Percentiles rank a stretch among this genome's conserved stretches.
These are phyloP conservation scores for Solanum virginianum DNA, from an alignment of 257 asterid genomes.

Conservation along the genomic window DNA sequence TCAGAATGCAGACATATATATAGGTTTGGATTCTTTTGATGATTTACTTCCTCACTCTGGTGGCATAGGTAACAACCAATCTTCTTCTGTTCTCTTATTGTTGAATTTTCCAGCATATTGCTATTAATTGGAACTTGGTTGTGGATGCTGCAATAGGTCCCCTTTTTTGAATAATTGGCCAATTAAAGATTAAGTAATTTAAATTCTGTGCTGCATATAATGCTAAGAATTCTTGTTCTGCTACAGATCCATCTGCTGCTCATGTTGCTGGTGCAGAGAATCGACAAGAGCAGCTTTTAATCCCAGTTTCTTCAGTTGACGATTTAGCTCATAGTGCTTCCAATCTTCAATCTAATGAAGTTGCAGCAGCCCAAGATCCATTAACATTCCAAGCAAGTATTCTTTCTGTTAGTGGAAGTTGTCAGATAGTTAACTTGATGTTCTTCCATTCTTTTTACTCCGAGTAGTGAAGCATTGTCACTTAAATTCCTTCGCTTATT, in stretches of 20 bases:
- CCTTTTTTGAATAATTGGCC: not conserved
- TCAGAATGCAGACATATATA: slow-evolving; percentile 38
- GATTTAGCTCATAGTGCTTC: slow-evolving; percentile 13
- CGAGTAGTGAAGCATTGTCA: not conserved
- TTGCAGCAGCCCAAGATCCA: slow-evolving; percentile 22
- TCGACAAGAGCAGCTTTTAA: slow-evolving; percentile 11
- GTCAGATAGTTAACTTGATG: not conserved
- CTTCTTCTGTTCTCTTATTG: not conserved
- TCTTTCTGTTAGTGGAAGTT: slow-evolving; percentile 18
- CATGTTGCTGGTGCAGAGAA: slow-evolving; percentile 8
- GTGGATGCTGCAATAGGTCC: not conserved
- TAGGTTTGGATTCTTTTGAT: slow-evolving; percentile 31
- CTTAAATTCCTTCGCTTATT: not conserved
- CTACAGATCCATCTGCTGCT: slow-evolving; percentile 20
- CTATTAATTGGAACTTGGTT: not conserved
- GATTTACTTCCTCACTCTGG: slow-evolving; percentile 25
- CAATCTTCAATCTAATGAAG: slow-evolving; percentile 15
- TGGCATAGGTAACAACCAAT: slow-evolving; percentile 12
- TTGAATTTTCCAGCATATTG: not conserved
- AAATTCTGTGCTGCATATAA: slow-evolving; percentile 3
- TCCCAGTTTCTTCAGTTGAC: slow-evolving; percentile 10
- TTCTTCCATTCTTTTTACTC: not conserved
- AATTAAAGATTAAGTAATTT: not conserved
- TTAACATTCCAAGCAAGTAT: slow-evolving; percentile 24
- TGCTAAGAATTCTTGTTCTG: slow-evolving; percentile 15